A percentile compares a stretch with the other conserved stretches of the same genome.
phyloP scores from a whole-genome alignment of 2,329 filamentous ascomycete species.

The Diatrype stigma region DNA sequence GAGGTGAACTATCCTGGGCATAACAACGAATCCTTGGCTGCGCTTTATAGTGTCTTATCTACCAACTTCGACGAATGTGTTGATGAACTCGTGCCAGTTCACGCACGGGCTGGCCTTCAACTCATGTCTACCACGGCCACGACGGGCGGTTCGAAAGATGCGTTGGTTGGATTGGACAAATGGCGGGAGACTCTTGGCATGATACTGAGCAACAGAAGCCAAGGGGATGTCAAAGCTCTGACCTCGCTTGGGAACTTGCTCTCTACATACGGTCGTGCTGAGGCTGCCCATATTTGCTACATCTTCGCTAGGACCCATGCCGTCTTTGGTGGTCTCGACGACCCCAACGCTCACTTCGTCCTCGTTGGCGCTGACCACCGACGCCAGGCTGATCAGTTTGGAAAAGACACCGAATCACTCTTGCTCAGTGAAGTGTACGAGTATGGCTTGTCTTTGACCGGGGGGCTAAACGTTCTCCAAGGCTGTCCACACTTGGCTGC shows the following conservation, averaged over 20 bases:
- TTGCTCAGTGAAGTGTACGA: conserved; percentile 96
- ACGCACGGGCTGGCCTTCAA: conserved; percentile 86
- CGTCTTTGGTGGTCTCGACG: conserved; percentile 78
- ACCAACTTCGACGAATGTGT: conserved; percentile 93
- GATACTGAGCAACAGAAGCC: conserved; percentile 81
- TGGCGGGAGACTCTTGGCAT: conserved; percentile 89
- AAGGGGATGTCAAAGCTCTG: conserved; percentile 72
- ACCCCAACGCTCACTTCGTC: conserved; percentile 72
- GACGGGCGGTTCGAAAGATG: conserved; percentile 61
- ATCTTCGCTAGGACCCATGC: conserved; percentile 72
- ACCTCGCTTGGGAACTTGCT: conserved; percentile 78
- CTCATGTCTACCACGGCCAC: conserved; percentile 74
- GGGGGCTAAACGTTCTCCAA: conserved; percentile 47
- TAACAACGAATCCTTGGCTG: conserved; percentile 82
- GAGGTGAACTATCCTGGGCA: conserved; percentile 81
- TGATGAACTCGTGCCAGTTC: conserved; percentile 89
- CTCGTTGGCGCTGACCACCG: conserved; percentile 82
- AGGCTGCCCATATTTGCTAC: conserved; percentile 92
- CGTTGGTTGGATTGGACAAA: conserved; percentile 80
- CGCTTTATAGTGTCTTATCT: conserved; percentile 88
- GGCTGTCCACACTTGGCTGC: conserved; percentile 77
- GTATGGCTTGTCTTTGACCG: conserved; percentile 73
- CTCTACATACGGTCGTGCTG: conserved; percentile 77
- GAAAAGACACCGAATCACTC: conserved; percentile 79
- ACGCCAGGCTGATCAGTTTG: conserved; percentile 65